Evolutionary conservation across 2,329 filamentous ascomycete genomes (phyloP).

Genomic region (Sporothrix phasma): DNA sequence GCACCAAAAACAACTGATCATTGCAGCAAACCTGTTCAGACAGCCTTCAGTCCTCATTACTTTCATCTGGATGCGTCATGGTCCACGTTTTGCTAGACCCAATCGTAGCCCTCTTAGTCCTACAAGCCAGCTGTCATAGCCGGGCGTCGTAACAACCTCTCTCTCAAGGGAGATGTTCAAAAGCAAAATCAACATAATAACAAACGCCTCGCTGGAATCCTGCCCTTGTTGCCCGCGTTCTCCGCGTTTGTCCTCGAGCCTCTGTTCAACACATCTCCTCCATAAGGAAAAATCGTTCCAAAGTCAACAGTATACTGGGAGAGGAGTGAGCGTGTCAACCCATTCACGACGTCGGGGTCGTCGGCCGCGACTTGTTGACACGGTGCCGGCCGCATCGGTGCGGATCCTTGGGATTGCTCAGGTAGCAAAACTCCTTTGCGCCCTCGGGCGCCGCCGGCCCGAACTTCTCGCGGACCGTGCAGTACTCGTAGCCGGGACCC

Average conservation of each 20-base stretch:
- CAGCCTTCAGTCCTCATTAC: neutral
- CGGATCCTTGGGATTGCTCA: slow-evolving; percentile 50
- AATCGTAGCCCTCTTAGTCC: neutral
- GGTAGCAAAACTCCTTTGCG: slow-evolving; percentile 45
- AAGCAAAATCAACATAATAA: neutral
- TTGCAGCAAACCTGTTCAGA: too few species aligned
- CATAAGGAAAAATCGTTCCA: neutral
- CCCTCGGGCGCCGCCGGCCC: slow-evolving; percentile 38
- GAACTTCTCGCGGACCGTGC: slow-evolving; percentile 48
- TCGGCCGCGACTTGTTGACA: slow-evolving; percentile 24
- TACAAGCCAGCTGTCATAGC: too few species aligned
- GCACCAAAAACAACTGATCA: too few species aligned
- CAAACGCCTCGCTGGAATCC: neutral
- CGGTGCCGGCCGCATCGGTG: slow-evolving; percentile 48
- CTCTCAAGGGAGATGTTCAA: too few species aligned
- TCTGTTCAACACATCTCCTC: neutral
- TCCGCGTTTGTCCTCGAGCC: neutral
- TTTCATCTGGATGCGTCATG: neutral
- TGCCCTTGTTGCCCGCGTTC: neutral
- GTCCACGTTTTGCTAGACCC: neutral
- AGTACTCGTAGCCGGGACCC: slow-evolving; percentile 48
- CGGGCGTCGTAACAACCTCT: too few species aligned
- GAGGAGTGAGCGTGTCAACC: neutral
- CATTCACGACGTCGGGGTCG: slow-evolving; percentile 8
- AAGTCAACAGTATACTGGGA: neutral